Evolutionary conservation across 139 green algal species (phyloP).

Genomic region (Zygnema cylindricum): DNA sequence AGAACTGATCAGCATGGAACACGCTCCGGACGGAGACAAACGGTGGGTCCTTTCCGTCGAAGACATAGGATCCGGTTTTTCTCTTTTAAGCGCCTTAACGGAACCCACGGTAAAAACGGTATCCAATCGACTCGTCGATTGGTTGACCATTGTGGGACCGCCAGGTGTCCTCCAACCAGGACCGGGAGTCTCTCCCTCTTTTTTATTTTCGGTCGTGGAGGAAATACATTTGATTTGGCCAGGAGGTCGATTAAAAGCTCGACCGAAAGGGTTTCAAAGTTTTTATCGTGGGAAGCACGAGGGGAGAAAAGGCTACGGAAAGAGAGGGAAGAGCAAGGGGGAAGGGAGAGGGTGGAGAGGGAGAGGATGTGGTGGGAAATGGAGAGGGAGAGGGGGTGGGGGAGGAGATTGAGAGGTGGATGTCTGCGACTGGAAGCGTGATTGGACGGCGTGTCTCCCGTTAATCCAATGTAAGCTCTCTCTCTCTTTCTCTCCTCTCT

Average conservation of each 20-base stretch:
- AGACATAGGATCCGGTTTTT: slow-evolving; percentile 14
- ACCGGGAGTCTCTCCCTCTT: not conserved
- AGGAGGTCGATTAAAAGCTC: not conserved
- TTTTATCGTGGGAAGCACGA: no score
- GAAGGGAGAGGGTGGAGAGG: not conserved
- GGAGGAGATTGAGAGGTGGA: not conserved
- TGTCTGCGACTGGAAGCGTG: not conserved
- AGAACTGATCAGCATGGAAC: slow-evolving; percentile 10
- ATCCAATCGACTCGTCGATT: not conserved
- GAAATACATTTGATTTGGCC: not conserved
- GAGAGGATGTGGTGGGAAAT: not conserved
- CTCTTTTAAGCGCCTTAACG: not conserved
- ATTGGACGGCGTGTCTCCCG: not conserved
- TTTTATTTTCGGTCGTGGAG: not conserved
- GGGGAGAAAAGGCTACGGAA: not conserved
- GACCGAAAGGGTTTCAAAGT: not conserved
- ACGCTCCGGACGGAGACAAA: slow-evolving; percentile 21
- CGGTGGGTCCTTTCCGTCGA: not conserved
- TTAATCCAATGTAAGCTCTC: slow-evolving; percentile 10
- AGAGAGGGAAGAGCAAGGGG: not conserved
- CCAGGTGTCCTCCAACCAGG: slow-evolving; percentile 2
- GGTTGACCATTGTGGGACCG: slow-evolving; percentile 1
- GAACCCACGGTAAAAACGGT: not conserved
- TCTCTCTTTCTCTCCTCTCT: no score
- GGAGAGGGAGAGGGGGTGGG: not conserved